These are phyloP conservation scores for Lactifluus rugatus DNA, from an alignment of 768 basidiomycete species.

Conservation along the genomic window DNA sequence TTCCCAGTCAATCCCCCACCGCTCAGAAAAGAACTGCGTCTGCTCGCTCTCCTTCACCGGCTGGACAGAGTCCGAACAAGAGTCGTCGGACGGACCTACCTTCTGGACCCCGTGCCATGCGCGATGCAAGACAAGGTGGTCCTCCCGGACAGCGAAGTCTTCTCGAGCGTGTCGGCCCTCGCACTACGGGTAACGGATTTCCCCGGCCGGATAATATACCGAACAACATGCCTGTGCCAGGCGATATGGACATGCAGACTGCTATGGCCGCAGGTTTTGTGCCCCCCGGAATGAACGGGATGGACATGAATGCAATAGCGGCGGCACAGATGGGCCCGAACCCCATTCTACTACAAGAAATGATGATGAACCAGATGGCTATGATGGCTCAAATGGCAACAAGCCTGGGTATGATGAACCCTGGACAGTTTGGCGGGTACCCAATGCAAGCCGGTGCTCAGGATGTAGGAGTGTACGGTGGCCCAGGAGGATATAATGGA, in stretches of 20 bases:
- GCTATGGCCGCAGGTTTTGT: constrained; percentile 34
- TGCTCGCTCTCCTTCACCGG: constrained; percentile 23
- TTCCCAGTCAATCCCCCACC: constrained; percentile 16
- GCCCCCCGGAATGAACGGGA: constrained; percentile 30
- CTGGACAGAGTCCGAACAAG: constrained; percentile 40
- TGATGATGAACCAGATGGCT: constrained; percentile 89
- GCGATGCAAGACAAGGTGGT: constrained; percentile 26
- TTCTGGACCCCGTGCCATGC: constrained; percentile 80
- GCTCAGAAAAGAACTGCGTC: constrained; percentile 23
- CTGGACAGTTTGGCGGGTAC: constrained; percentile 53
- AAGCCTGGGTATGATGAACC: constrained; percentile 69
- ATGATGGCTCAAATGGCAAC: constrained; percentile 90
- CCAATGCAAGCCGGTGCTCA: constrained; percentile 44
- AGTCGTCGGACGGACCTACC: constrained; percentile 67
- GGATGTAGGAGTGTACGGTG: constrained; percentile 40
- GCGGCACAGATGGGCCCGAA: constrained; percentile 41
- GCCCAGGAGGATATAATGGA: constrained; percentile 22
- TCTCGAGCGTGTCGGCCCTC: constrained; percentile 63
- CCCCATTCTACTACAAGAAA: constrained; percentile 71
- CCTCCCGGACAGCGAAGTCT: constrained; percentile 48
- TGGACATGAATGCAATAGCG: constrained; percentile 58
- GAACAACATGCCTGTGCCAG: constrained; percentile 53
- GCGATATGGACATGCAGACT: constrained; percentile 37
- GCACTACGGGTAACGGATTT: neutral
- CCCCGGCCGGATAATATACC: constrained; percentile 53